Percentiles rank a stretch among this genome's conserved stretches.
Evolutionary conservation across 805 yeast genomes (phyloP).

Genomic region (Metschnikowia reukaufii): DNA sequence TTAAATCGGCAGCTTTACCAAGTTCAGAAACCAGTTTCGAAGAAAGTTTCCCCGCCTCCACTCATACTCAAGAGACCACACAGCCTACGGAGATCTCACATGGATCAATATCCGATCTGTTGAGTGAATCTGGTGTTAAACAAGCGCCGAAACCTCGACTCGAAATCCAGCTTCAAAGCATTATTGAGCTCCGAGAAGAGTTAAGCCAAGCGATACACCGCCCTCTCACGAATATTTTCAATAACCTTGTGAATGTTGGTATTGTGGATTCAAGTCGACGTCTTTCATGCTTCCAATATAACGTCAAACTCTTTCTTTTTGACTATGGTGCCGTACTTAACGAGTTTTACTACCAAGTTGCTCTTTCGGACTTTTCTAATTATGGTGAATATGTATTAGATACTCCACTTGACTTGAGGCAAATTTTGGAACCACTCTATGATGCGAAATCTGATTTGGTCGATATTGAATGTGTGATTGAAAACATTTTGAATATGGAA

Average conservation of each 20-base stretch:
- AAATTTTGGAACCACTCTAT: constrained; percentile 41
- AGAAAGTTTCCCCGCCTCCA: not conserved
- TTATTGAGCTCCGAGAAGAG: constrained; percentile 53
- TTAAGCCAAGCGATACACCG: constrained; percentile 47
- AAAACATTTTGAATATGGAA: constrained; percentile 49
- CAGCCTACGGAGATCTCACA: not conserved
- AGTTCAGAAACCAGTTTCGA: not conserved
- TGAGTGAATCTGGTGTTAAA: not conserved
- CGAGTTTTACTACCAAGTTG: constrained; percentile 80
- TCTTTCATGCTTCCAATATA: constrained; percentile 81
- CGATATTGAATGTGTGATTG: constrained; percentile 19
- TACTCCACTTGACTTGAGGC: constrained; percentile 25
- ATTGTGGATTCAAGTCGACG: constrained; percentile 71
- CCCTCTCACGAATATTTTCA: constrained; percentile 65
- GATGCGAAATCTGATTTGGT: constrained; percentile 20
- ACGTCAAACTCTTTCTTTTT: constrained; percentile 69
- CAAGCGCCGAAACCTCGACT: constrained; percentile 9
- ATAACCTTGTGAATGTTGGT: constrained; percentile 75
- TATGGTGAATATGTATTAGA: constrained; percentile 53
- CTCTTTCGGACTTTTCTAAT: constrained; percentile 74
- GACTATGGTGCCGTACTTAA: constrained; percentile 72
- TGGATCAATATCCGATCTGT: not conserved
- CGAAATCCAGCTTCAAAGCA: constrained; percentile 55
- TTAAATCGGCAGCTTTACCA: not conserved
- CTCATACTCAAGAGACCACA: not conserved